Evolutionary conservation across 2,329 filamentous ascomycete species (phyloP).

Genomic region (Eurotiales sp.): DNA sequence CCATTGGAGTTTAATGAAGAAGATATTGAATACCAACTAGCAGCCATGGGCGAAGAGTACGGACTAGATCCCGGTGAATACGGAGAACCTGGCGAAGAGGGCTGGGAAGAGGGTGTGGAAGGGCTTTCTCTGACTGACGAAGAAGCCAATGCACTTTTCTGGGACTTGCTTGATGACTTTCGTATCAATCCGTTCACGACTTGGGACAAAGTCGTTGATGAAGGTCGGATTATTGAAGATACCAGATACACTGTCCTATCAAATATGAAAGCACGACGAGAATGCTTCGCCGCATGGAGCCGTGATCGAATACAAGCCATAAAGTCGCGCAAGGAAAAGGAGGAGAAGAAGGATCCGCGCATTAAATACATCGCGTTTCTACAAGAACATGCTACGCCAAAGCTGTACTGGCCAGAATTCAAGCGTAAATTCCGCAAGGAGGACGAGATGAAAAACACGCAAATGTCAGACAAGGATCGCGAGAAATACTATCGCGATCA

Average conservation of each 20-base stretch:
- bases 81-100: conserved; percentile 55
- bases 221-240: conserved; percentile 78
- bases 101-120: conserved; percentile 67
- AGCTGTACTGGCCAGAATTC: conserved; percentile 97
- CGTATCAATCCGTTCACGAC: conserved; percentile 80
- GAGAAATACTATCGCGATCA: conserved; percentile 49
- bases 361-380: conserved; percentile 81
- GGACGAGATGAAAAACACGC: conserved; percentile 59
- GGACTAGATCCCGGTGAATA: conserved; percentile 74
- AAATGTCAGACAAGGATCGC: conserved; percentile 45
- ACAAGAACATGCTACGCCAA: conserved; percentile 76
- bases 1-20: conserved; percentile 84
- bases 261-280: conserved; percentile 76
- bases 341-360: conserved; percentile 77
- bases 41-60: conserved; percentile 83
- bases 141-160: conserved; percentile 75
- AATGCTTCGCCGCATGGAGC: conserved; percentile 82
- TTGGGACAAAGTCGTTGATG: conserved; percentile 86
- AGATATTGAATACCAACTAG: conserved; percentile 88
- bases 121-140: conserved; percentile 68
- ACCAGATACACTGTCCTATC: conserved; percentile 77
- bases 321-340: conserved; percentile 67
- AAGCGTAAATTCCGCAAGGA: conserved; percentile 86
- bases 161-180: conserved; percentile 78
- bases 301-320: conserved; percentile 69